Evolutionary conservation across 257 asterid genomes (phyloP).

Genomic region (Galeopsis tetrahit): DNA sequence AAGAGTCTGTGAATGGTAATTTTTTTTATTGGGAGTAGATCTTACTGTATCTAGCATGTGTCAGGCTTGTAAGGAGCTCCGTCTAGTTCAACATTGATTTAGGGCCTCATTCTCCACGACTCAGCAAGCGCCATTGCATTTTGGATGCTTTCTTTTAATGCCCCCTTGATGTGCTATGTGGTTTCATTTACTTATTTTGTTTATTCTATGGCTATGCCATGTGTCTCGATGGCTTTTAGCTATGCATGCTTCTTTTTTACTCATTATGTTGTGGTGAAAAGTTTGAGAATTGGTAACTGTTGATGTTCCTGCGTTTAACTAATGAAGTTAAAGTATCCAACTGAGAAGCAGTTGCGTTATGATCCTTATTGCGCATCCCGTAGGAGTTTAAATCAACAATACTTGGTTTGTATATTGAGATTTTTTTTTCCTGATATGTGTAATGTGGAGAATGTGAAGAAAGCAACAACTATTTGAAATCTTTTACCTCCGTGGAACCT

Average conservation of each 20-base stretch:
- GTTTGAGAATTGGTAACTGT: neutral
- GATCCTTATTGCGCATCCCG: neutral
- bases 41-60: constrained; percentile 11
- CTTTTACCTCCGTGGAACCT: too few species aligned
- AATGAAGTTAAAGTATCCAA: constrained; percentile 11
- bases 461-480: too few species aligned
- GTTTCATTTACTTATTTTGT: neutral
- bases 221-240: neutral
- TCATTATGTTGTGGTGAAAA: neutral
- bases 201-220: neutral
- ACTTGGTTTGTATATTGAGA: neutral
- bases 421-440: neutral
- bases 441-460: neutral
- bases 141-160: neutral
- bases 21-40: neutral
- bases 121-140: neutral
- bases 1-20: constrained; percentile 9
- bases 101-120: constrained; percentile 3
- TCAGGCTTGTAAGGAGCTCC: neutral
- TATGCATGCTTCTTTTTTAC: constrained; percentile 1
- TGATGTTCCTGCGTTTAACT: neutral
- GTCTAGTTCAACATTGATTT: neutral
- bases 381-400: neutral
- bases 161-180: neutral
- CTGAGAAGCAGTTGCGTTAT: constrained; percentile 4